Percentiles rank a stretch among this genome's conserved stretches.
These are phyloP conservation scores for Drosera spatulata DNA, from an alignment of 179 eudicot species.

Conservation along the genomic window DNA sequence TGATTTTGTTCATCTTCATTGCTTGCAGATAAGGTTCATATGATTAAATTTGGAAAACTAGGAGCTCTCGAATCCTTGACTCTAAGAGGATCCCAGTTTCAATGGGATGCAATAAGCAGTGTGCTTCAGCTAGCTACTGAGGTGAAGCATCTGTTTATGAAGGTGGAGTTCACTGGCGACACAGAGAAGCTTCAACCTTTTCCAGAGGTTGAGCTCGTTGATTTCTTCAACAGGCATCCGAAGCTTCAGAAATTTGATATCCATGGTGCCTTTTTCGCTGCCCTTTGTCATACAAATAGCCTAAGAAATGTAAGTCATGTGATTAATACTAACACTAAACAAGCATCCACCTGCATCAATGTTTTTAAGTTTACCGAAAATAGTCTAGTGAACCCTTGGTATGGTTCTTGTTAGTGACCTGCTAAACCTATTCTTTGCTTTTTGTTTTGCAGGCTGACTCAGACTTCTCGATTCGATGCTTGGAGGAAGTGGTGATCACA, in stretches of 20 bases:
- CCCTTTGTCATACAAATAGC: conserved; percentile 87
- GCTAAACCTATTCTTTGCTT: not conserved
- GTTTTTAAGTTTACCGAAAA: too few relatives aligned
- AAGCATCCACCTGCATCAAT: too few relatives aligned
- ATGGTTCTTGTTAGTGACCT: too few relatives aligned
- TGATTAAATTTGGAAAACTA: conserved; percentile 75
- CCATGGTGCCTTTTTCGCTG: conserved; percentile 99
- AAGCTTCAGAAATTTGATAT: conserved; percentile 66
- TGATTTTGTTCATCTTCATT: not conserved
- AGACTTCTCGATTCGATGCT: conserved; percentile 56
- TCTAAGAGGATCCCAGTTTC: conserved; percentile 86
- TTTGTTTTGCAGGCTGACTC: conserved; percentile 58
- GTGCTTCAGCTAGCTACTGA: conserved; percentile 75
- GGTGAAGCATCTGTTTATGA: conserved; percentile 82
- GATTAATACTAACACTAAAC: not conserved
- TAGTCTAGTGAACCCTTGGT: too few relatives aligned
- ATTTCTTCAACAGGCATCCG: conserved; percentile 75
- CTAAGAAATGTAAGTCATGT: conserved; percentile 53
- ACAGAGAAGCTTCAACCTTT: conserved; percentile 63
- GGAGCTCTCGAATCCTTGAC: conserved; percentile 62
- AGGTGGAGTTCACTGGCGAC: conserved; percentile 91
- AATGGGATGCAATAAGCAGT: conserved; percentile 78
- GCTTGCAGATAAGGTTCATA: conserved; percentile 53
- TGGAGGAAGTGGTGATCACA: conserved; percentile 69
- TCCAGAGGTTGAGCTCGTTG: conserved; percentile 84